Conservation (phyloP, 495 filamentous ascomycete genomes). For the Lineolata rhizophorae region DNA sequence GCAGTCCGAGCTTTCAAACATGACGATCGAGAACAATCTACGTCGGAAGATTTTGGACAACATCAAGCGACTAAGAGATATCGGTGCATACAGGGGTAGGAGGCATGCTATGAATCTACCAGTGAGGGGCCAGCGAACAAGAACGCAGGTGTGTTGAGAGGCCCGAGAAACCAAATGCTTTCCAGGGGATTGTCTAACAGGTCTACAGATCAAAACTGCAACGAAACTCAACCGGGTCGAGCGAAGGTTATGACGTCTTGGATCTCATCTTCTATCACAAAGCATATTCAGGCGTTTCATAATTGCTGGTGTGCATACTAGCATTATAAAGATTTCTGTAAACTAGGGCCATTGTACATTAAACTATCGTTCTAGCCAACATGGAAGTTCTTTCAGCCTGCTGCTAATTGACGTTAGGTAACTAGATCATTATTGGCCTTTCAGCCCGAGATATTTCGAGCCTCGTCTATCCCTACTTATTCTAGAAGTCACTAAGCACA, state of each 20-base stretch:
- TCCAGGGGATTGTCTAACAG: conserved; percentile 2
- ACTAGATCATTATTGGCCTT: no score
- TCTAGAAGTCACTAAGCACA: no score
- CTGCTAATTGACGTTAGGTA: no score
- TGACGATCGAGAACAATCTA: conserved; percentile 89
- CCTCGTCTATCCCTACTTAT: no score
- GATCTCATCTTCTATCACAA: no score
- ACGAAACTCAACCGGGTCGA: conserved; percentile 63
- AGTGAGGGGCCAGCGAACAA: conserved; percentile 70
- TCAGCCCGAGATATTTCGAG: no score
- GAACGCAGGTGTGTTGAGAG: conserved; percentile 38
- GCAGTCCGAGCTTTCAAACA: conserved; percentile 61
- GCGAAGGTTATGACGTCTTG: conserved; percentile 26
- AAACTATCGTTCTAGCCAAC: no score
- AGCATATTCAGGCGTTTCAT: no score
- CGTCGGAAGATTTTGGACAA: conserved; percentile 55
- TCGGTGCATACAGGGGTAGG: conserved; percentile 74
- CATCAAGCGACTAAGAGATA: conserved; percentile 70
- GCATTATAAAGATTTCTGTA: no score
- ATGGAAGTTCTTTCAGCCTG: no score
- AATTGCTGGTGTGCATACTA: no score
- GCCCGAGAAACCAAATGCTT: conserved; percentile 3
- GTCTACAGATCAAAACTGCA: conserved; percentile 43
- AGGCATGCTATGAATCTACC: conserved; percentile 79
- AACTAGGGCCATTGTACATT: no score